Evolutionary conservation across 345 rosid genomes (phyloP).

Genomic region (Linum tenue): DNA sequence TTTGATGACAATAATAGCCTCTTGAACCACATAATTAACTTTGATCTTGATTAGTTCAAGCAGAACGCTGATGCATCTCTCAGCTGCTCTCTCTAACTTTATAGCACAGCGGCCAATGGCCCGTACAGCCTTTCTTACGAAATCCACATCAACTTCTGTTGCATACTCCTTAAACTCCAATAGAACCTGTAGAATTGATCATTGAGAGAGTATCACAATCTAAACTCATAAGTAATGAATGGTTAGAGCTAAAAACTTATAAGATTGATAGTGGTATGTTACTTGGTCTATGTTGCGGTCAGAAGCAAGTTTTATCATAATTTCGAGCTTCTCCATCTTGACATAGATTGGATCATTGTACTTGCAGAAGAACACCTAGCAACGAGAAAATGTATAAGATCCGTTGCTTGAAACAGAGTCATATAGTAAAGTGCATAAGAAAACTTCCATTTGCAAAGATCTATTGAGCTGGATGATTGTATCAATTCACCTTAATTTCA

Average conservation of each 20-base stretch:
- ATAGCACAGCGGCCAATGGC: slow-evolving; percentile 98
- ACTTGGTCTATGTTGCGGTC: slow-evolving; percentile 99
- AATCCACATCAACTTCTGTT: slow-evolving; percentile 97
- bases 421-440: slow-evolving; percentile 2
- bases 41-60: slow-evolving; percentile 97
- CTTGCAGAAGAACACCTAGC: slow-evolving; percentile 97
- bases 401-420: slow-evolving; percentile 6
- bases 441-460: slow-evolving; percentile 3
- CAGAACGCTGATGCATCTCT: slow-evolving; percentile 96
- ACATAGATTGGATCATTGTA: slow-evolving; percentile 99
- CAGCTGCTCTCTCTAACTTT: slow-evolving; percentile 97
- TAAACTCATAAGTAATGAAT: background rate
- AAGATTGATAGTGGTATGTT: slow-evolving; percentile 1
- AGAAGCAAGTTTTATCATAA: slow-evolving; percentile 98
- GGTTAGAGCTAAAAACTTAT: background rate
- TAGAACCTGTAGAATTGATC: slow-evolving; percentile 51
- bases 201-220: slow-evolving; percentile 14
- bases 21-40: slow-evolving; percentile 99
- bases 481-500: slow-evolving; percentile 77
- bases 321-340: slow-evolving; percentile 99
- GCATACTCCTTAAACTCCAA: slow-evolving; percentile 98
- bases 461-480: slow-evolving; percentile 11
- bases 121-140: slow-evolving; percentile 96
- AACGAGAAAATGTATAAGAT: slow-evolving; percentile 17
- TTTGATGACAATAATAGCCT: slow-evolving; percentile 97